Percentiles rank a stretch among this genome's conserved stretches.
Evolutionary conservation across 1,139 yeast species (phyloP).

Genomic region (Debaryomyces psychrophilus): DNA sequence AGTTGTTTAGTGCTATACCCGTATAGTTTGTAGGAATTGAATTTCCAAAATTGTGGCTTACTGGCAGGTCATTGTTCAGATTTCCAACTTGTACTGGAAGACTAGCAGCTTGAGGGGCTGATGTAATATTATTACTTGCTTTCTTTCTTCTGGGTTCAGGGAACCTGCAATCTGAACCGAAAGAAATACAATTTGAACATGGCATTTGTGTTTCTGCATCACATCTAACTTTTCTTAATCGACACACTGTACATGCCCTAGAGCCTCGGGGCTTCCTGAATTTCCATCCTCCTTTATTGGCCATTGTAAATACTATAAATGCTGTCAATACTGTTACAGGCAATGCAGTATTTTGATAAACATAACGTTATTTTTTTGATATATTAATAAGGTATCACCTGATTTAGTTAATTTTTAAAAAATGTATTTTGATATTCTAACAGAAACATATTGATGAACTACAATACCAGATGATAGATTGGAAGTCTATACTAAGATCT

Average conservation of each 20-base stretch:
- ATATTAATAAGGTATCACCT: neutral
- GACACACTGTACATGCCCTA: slow-evolving; percentile 51
- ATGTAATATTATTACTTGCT: neutral
- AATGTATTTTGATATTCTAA: neutral
- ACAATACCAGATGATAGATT: slow-evolving; percentile 8
- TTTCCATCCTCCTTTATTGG: slow-evolving; percentile 11
- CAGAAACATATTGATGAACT: neutral
- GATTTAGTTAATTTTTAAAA: neutral
- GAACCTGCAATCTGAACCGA: slow-evolving; percentile 25
- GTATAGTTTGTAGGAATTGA: neutral
- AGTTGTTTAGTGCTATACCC: neutral
- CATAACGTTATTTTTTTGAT: too few relatives aligned
- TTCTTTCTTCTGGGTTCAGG: slow-evolving; percentile 8
- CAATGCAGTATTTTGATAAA: neutral
- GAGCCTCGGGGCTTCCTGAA: slow-evolving; percentile 32
- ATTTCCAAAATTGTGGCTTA: neutral
- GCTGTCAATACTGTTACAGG: neutral
- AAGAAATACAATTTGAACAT: slow-evolving; percentile 28
- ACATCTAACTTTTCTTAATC: slow-evolving; percentile 63
- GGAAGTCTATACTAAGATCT: slow-evolving; percentile 16
- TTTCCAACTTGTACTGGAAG: neutral
- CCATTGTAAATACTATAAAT: neutral
- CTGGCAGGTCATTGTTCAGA: neutral
- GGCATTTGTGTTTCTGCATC: slow-evolving; percentile 36
- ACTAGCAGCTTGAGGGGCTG: neutral